Percentiles rank a stretch among this genome's conserved stretches.
Conservation (phyloP, 805 yeast genomes). For the Cyberlindnera mrakii region DNA sequence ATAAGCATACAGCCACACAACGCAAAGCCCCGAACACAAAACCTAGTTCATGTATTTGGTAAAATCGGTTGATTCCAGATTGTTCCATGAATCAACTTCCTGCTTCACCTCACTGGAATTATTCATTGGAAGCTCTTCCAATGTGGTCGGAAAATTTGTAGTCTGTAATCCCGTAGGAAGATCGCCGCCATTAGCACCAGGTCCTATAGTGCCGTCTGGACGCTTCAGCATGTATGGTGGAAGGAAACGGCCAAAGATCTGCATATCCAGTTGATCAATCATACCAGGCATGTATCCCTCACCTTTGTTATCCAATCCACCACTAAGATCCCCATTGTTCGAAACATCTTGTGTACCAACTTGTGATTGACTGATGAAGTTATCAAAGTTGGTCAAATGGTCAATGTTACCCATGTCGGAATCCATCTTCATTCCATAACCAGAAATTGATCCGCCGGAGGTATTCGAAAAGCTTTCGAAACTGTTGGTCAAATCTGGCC, state of each 20-base stretch:
- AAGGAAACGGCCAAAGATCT: constrained; percentile 73
- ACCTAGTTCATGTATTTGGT: not conserved
- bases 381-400: constrained; percentile 25
- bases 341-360: not conserved
- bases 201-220: constrained; percentile 20
- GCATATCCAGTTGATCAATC: constrained; percentile 79
- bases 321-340: not conserved
- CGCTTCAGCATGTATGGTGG: constrained; percentile 74
- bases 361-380: constrained; percentile 19
- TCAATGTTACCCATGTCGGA: constrained; percentile 21
- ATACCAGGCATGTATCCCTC: constrained; percentile 64
- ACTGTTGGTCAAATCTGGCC: constrained; percentile 1
- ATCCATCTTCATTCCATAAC: constrained; percentile 17
- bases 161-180: constrained; percentile 23
- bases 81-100: not conserved
- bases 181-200: constrained; percentile 25
- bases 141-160: constrained; percentile 17
- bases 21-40: no score
- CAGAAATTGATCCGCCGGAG: constrained; percentile 5
- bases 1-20: no score
- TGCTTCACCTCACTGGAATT: not conserved
- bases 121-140: constrained; percentile 18
- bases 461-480: constrained; percentile 4
- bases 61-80: constrained; percentile 1
- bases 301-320: constrained; percentile 1